Percentiles rank a stretch among this genome's conserved stretches.
Conservation (phyloP, 1,284 basidiomycete genomes). For the Ustilago hordei region DNA sequence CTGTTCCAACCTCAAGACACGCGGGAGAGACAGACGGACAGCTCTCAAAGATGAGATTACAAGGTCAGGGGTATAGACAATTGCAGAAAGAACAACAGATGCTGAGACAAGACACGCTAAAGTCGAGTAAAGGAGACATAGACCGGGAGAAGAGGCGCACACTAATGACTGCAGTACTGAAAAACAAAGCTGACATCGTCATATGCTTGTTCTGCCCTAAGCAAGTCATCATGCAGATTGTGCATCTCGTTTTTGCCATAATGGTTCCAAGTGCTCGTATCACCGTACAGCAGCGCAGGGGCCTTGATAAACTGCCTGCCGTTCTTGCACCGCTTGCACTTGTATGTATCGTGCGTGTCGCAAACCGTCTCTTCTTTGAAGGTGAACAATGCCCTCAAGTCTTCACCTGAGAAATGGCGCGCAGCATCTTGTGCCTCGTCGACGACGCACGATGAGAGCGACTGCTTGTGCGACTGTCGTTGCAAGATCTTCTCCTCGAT, state of each 20-base stretch:
- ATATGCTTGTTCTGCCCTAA: conserved; percentile 86
- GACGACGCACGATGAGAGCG: conserved; percentile 94
- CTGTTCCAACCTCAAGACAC: too few relatives aligned
- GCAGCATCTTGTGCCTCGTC: conserved; percentile 97
- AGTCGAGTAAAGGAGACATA: conserved; percentile 1
- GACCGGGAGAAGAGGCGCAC: background rate
- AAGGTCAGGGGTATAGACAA: conserved; percentile 10
- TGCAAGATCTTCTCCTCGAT: conserved; percentile 99
- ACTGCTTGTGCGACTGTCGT: conserved; percentile 88
- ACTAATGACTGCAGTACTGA: conserved; percentile 69
- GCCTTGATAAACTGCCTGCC: conserved; percentile 87
- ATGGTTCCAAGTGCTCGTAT: conserved; percentile 99
- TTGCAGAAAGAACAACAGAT: background rate
- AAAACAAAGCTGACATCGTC: conserved; percentile 78
- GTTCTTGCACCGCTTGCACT: conserved; percentile 92
- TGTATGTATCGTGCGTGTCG: conserved; percentile 84
- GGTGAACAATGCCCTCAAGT: conserved; percentile 88
- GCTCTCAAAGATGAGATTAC: background rate
- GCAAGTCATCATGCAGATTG: conserved; percentile 93
- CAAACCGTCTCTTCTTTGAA: conserved; percentile 89
- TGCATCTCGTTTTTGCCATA: conserved; percentile 87
- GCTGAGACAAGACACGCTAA: background rate
- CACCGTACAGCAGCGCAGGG: conserved; percentile 89
- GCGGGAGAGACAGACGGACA: background rate
- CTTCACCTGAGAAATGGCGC: conserved; percentile 91